Conservation (phyloP, 202 grass and related monocot species). For the Saccharum hybrid region DNA sequence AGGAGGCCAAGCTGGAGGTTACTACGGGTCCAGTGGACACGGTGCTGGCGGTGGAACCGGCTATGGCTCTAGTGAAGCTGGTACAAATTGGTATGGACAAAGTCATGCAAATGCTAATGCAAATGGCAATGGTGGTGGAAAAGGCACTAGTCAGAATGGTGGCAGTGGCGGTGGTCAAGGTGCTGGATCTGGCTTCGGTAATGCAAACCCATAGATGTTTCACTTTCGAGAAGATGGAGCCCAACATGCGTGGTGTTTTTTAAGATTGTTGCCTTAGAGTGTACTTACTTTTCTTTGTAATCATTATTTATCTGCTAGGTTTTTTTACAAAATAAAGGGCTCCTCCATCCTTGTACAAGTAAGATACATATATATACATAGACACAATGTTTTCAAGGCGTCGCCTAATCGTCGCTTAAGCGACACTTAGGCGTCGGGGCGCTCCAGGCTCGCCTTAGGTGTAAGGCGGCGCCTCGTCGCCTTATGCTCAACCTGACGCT, state of each 20-base stretch:
- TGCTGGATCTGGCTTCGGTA: slow-evolving; percentile 16
- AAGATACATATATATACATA: too few relatives aligned
- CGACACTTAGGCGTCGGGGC: too few relatives aligned
- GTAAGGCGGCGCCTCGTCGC: too few relatives aligned
- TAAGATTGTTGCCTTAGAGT: not conserved
- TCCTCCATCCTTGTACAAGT: not conserved
- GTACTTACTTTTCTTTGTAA: not conserved
- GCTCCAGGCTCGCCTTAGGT: too few relatives aligned
- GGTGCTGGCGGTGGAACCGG: slow-evolving; percentile 28
- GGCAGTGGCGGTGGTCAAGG: slow-evolving; percentile 9
- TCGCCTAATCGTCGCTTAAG: too few relatives aligned
- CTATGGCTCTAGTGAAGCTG: not conserved
- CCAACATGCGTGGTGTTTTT: not conserved
- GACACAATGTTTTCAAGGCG: too few relatives aligned
- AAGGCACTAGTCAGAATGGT: slow-evolving; percentile 13
- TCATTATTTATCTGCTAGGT: not conserved
- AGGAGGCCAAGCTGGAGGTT: slow-evolving; percentile 19
- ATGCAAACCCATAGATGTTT: not conserved
- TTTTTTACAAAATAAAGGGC: not conserved
- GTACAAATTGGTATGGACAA: not conserved
- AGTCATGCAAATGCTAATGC: not conserved
- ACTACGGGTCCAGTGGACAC: not conserved
- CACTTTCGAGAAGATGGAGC: not conserved
- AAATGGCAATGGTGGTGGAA: slow-evolving; percentile 3
- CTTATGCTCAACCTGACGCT: too few relatives aligned